These are phyloP conservation scores for Trichoderma afroharzianum DNA, from an alignment of 2,329 filamentous ascomycete genomes.

Conservation along the genomic window DNA sequence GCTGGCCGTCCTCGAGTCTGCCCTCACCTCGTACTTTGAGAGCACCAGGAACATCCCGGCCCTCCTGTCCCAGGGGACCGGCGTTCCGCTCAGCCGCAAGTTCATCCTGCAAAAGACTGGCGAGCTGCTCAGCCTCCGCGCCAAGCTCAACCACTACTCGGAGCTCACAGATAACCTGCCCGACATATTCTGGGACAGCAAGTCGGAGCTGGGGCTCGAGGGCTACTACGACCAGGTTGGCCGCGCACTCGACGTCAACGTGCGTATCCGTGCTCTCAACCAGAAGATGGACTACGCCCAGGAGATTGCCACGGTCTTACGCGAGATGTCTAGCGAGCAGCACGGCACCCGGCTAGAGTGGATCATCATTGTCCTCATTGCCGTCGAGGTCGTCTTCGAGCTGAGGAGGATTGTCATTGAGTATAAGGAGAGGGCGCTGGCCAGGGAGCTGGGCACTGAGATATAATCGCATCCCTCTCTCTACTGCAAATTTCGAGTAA, in stretches of 20 bases:
- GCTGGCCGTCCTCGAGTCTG: constrained; percentile 82
- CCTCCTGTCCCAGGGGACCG: constrained; percentile 63
- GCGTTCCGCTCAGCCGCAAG: constrained; percentile 49
- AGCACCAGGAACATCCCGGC: constrained; percentile 79
- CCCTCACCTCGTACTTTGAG: constrained; percentile 79
- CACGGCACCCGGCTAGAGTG: constrained; percentile 85
- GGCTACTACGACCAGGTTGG: constrained; percentile 95
- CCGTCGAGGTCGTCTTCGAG: constrained; percentile 88
- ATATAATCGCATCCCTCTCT: background rate
- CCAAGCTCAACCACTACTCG: constrained; percentile 93
- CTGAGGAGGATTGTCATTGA: constrained; percentile 70
- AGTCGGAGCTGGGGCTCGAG: constrained; percentile 84
- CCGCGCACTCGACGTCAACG: constrained; percentile 82
- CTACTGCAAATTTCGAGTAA: background rate
- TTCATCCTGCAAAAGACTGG: constrained; percentile 94
- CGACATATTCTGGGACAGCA: constrained; percentile 94
- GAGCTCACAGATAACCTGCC: constrained; percentile 93
- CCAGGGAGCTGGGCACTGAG: constrained; percentile 16
- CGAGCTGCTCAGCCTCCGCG: constrained; percentile 81
- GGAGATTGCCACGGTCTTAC: constrained; percentile 84
- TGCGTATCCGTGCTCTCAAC: constrained; percentile 86
- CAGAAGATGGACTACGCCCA: constrained; percentile 98
- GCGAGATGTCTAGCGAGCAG: constrained; percentile 86
- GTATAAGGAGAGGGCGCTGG: constrained; percentile 39
- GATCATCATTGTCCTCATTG: constrained; percentile 93